Percentiles rank a stretch among this genome's conserved stretches.
These are phyloP conservation scores for Alternaria incomplexa DNA, from an alignment of 2,329 filamentous ascomycete species.

Conservation along the genomic window DNA sequence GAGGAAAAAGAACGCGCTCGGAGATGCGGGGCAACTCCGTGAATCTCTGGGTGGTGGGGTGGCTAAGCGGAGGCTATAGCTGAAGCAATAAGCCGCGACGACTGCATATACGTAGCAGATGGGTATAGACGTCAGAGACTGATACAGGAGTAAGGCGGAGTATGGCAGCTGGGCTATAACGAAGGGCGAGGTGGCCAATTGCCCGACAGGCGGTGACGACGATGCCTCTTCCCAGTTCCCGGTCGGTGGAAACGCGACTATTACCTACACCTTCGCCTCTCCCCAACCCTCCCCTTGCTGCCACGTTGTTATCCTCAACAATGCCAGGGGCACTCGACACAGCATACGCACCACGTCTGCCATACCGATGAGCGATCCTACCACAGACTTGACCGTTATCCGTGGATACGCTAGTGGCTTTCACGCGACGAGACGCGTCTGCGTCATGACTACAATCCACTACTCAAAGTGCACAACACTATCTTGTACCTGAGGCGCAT, in stretches of 20 bases:
- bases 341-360: constrained; percentile 4
- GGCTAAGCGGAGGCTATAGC: constrained; percentile 7
- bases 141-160: not conserved
- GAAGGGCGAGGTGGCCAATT: not conserved
- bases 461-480: not conserved
- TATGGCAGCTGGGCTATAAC: not conserved
- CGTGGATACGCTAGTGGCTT: constrained; percentile 1
- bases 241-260: constrained; percentile 3
- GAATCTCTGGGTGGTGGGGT: constrained; percentile 18
- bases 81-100: not conserved
- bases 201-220: not conserved
- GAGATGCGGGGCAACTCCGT: constrained; percentile 35
- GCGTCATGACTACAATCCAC: not conserved
- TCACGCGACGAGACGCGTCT: constrained; percentile 18
- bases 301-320: constrained; percentile 9
- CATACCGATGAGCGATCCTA: not conserved
- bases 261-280: not conserved
- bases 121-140: not conserved
- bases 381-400: not conserved
- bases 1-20: constrained; percentile 28
- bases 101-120: not conserved
- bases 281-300: not conserved
- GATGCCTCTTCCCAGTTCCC: not conserved
- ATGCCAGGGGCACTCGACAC: constrained; percentile 4
- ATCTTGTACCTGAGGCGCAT: not conserved